phyloP scores from a whole-genome alignment of 192 early-diverging fungal genomes.

The Backusella luteola region DNA sequence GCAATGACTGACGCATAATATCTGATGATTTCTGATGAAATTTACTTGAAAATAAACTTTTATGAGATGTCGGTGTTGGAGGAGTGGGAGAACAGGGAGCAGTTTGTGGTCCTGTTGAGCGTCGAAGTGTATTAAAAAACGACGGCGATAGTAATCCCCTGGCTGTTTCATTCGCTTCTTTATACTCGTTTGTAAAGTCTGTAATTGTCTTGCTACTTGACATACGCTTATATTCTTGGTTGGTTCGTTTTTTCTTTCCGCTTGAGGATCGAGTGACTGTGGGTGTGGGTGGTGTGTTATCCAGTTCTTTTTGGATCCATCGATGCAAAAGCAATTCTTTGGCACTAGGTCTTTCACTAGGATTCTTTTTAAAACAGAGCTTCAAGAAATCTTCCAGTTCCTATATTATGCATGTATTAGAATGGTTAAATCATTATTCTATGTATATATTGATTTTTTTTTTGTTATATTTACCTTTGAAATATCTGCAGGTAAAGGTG shows the following conservation, averaged over 20 bases:
- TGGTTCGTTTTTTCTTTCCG: not conserved
- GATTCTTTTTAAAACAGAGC: constrained; percentile 83
- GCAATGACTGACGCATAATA: not conserved
- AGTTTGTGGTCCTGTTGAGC: not conserved
- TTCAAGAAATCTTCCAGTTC: constrained; percentile 78
- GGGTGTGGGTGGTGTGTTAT: not conserved
- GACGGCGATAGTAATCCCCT: not conserved
- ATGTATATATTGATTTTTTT: not conserved
- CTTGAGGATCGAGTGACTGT: not conserved
- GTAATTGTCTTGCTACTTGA: not conserved
- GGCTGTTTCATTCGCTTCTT: not conserved
- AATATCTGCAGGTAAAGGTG: constrained; percentile 83
- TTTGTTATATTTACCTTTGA: constrained; percentile 43
- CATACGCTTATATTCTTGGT: not conserved
- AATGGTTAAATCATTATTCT: not conserved
- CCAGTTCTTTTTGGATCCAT: constrained; percentile 57
- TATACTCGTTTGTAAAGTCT: not conserved
- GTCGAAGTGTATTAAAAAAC: not conserved
- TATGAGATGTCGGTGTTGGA: not conserved
- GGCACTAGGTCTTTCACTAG: constrained; percentile 68
- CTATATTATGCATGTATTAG: constrained; percentile 15
- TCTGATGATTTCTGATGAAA: not conserved
- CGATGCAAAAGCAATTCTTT: constrained; percentile 66
- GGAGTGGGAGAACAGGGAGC: not conserved
- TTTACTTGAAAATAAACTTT: not conserved